Conservation (phyloP, 2,329 filamentous ascomycete genomes). For the Ascochyta koolunga region DNA sequence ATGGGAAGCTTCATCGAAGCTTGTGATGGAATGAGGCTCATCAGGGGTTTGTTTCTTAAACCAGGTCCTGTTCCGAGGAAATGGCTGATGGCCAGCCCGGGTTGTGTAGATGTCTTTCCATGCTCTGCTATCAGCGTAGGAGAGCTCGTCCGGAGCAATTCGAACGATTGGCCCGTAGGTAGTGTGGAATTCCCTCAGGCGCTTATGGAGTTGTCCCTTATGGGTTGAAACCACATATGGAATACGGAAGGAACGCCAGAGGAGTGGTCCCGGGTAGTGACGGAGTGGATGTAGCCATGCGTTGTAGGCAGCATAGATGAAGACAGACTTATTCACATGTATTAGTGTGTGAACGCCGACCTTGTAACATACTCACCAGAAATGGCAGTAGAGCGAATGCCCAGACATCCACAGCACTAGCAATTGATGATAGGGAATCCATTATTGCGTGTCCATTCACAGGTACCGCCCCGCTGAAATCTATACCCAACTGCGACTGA, state of each 20-base stretch:
- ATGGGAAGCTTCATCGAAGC: constrained; percentile 31
- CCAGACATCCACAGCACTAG: not conserved
- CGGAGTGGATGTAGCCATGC: constrained; percentile 34
- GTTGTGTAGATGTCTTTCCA: constrained; percentile 39
- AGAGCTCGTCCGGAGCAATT: constrained; percentile 39
- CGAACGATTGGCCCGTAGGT: constrained; percentile 37
- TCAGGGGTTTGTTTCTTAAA: constrained; percentile 35
- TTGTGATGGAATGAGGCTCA: constrained; percentile 35
- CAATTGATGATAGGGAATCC: not conserved
- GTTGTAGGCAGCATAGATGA: constrained; percentile 35
- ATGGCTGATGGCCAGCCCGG: constrained; percentile 29
- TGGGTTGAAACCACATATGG: constrained; percentile 37
- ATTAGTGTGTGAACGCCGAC: not conserved
- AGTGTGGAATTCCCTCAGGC: constrained; percentile 30
- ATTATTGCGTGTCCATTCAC: not conserved
- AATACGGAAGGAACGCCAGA: constrained; percentile 36
- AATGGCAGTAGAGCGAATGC: not conserved
- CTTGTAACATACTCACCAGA: not conserved
- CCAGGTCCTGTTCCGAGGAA: constrained; percentile 32
- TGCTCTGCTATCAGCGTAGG: constrained; percentile 32
- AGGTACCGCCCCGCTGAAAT: not conserved
- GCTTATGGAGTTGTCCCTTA: constrained; percentile 32
- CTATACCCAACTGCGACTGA: too few relatives aligned
- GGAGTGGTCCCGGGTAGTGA: constrained; percentile 35
- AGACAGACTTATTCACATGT: constrained; percentile 1